A percentile compares a stretch with the other conserved stretches of the same genome.
phyloP scores from a whole-genome alignment of 1,284 basidiomycete species.

The Boletus nobilissimus region DNA sequence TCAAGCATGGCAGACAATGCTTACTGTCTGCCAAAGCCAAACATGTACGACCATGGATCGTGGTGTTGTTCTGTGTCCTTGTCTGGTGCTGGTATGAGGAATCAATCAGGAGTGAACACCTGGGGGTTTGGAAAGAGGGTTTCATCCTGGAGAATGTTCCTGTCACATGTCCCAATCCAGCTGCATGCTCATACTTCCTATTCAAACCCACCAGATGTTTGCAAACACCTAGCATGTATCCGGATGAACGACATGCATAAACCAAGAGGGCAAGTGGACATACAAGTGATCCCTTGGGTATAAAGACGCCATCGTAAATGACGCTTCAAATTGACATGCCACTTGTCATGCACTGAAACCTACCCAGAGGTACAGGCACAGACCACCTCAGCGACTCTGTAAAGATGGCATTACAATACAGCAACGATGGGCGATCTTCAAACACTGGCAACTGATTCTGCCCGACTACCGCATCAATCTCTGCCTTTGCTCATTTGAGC shows the following conservation, averaged over 20 bases:
- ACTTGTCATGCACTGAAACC: slow-evolving; percentile 24
- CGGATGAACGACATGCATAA: slow-evolving; percentile 6
- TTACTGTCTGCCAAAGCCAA: slow-evolving; percentile 67
- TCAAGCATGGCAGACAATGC: slow-evolving; percentile 12
- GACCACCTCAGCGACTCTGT: slow-evolving; percentile 62
- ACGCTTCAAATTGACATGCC: slow-evolving; percentile 38
- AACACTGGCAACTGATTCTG: slow-evolving; percentile 60
- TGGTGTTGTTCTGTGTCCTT: slow-evolving; percentile 47
- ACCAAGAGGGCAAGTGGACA: slow-evolving; percentile 20
- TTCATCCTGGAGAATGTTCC: slow-evolving; percentile 62
- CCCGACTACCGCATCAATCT: slow-evolving; percentile 65
- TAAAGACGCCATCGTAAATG: slow-evolving; percentile 56
- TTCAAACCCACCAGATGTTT: slow-evolving; percentile 57
- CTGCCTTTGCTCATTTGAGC: slow-evolving; percentile 61
- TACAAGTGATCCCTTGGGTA: slow-evolving; percentile 59
- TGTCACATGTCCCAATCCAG: slow-evolving; percentile 22
- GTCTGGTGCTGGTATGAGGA: slow-evolving; percentile 49
- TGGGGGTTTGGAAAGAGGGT: slow-evolving; percentile 57
- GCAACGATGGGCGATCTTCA: slow-evolving; percentile 58
- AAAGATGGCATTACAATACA: slow-evolving; percentile 60
- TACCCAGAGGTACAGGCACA: slow-evolving; percentile 62
- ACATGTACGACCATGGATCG: slow-evolving; percentile 60
- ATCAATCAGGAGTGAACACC: slow-evolving; percentile 61
- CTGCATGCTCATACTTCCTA: not conserved
- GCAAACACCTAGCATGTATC: slow-evolving; percentile 44